Base-by-base conservation (phyloP, 2,329 filamentous ascomycete genomes). In the Penicillium sp. region DNA sequence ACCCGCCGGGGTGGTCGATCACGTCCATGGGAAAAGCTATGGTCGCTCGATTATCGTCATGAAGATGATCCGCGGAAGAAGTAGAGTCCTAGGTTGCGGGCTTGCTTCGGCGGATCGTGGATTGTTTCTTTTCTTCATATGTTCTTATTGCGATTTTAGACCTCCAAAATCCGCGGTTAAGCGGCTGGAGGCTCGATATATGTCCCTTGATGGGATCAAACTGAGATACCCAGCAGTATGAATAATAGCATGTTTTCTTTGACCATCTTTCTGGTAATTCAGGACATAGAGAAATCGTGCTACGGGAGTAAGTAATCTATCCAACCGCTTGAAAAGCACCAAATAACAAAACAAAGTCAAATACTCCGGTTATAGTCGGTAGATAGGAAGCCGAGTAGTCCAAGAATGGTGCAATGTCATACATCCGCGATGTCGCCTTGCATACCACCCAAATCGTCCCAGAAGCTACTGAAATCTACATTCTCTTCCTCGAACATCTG, bases 391-490 rank as follows among this genome's bases (percentile, higher is more conserved):
- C 38, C n/a, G 8, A 37, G 18, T 10, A 20, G 10, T 12, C 12
- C 18, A 25, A 9, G 18, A 40, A n/a, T 4, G n/a, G 18, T 20
- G n/a, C 18, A 31, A 27, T 29, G 9, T 48, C 33, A 49, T 47
- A 29, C 38, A 24, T 53, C 46, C 29, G 50, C 38, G 12, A 43
- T 44, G 42, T 75, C 75, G 40, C 52, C 79, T 49, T 80, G 72
- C 62, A 83, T 71, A 0, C 83, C 83, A 13, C 82, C 83, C 47
- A 86, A 81, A 27, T 88, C 83, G 55, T 81, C 80, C 81, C 89
- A 89, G 47, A 95, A 82, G 49, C 80, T 75, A 54, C 92, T 88
- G 71, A 95, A 95, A 65, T 95, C 81, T n/a, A 95, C 79, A 0
- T 81, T 83, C 43, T 91, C 80, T 39, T 79, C 77, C 54, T 84